Evolutionary conservation across 2,329 filamentous ascomycete species (phyloP).

Genomic region (Ceratocystis variospora): DNA sequence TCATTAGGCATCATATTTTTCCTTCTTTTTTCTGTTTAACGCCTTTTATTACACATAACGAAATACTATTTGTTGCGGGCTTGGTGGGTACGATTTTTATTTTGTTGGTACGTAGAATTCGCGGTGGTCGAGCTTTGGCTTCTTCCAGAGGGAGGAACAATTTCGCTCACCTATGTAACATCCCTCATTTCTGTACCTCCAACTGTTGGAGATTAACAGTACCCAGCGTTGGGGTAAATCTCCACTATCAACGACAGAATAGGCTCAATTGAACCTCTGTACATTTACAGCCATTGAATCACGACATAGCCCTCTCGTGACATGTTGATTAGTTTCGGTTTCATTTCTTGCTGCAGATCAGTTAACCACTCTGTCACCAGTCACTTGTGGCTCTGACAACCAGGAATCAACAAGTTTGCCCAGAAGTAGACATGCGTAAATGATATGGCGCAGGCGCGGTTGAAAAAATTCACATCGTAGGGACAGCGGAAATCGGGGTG

Average conservation of each 20-base stretch:
- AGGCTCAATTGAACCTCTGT: conserved; percentile 8
- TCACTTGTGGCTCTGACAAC: neutral
- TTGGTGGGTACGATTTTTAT: conserved; percentile 1
- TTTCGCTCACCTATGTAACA: neutral
- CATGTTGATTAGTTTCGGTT: neutral
- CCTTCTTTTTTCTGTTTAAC: neutral
- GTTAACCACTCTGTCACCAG: neutral
- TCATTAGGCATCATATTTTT: conserved; percentile 3
- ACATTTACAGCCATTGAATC: neutral
- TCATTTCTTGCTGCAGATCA: neutral
- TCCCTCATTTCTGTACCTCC: neutral
- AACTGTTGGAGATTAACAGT: neutral
- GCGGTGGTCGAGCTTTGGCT: neutral
- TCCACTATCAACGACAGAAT: conserved; percentile 3
- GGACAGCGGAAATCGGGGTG: neutral
- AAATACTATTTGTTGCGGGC: neutral
- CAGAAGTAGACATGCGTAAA: neutral
- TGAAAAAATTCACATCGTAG: neutral
- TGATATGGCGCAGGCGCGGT: neutral
- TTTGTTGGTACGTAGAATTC: neutral
- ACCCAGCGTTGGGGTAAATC: neutral
- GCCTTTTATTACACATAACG: neutral
- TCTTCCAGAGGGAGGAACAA: neutral
- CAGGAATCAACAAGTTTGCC: neutral
- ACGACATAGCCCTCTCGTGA: neutral